phyloP scores from a whole-genome alignment of 805 yeast genomes.

The Saturnispora mendoncae region DNA sequence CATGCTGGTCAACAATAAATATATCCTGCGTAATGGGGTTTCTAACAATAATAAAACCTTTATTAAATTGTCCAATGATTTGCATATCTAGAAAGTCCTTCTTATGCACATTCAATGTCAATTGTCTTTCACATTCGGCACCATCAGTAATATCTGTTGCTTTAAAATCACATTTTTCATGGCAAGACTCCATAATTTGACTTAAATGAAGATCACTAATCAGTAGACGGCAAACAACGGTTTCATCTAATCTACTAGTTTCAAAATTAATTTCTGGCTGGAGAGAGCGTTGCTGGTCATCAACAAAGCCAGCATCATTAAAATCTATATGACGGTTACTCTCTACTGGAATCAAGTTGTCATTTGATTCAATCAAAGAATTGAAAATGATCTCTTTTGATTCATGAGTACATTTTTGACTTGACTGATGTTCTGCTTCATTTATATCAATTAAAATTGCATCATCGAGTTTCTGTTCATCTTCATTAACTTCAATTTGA shows the following conservation, averaged over 20 bases:
- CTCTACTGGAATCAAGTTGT: too few relatives aligned
- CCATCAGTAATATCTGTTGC: constrained; percentile 33
- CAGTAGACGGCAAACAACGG: background rate
- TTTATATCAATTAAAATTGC: too few relatives aligned
- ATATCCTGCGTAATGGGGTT: constrained; percentile 44
- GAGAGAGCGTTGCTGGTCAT: background rate
- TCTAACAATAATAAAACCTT: constrained; percentile 84
- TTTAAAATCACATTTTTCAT: background rate
- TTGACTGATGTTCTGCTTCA: too few relatives aligned
- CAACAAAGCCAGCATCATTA: background rate
- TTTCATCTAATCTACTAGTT: constrained; percentile 2
- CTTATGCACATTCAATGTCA: constrained; percentile 58
- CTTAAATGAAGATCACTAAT: background rate
- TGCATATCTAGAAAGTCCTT: constrained; percentile 67
- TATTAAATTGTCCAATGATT: constrained; percentile 86
- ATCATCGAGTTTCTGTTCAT: too few relatives aligned
- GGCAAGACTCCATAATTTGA: background rate
- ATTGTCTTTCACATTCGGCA: constrained; percentile 45
- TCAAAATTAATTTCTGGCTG: background rate
- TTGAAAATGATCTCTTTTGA: too few relatives aligned
- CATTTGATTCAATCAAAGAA: too few relatives aligned
- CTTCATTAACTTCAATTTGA: too few relatives aligned
- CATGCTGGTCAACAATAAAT: constrained; percentile 94
- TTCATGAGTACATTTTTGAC: too few relatives aligned
- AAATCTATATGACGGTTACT: constrained; percentile 3